These are phyloP conservation scores for Penicillium sp. DNA, from an alignment of 2,329 filamentous ascomycete species.

Conservation along the genomic window DNA sequence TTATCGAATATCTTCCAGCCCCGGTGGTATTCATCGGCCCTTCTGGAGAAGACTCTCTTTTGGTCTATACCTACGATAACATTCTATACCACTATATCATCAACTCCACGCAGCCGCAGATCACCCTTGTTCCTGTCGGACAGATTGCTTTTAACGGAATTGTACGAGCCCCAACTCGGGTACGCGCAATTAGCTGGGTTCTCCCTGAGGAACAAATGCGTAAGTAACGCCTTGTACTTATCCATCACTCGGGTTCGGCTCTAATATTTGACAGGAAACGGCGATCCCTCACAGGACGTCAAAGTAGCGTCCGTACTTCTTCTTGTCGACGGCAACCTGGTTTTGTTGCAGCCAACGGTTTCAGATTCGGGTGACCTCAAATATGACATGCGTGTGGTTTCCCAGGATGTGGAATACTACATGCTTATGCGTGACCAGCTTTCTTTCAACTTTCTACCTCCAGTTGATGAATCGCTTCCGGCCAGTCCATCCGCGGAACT, in stretches of 20 bases:
- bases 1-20: slow-evolving; percentile 73
- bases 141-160: slow-evolving; percentile 98
- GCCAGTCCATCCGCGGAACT: slow-evolving; percentile 50
- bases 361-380: slow-evolving; percentile 82
- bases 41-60: slow-evolving; percentile 86
- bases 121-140: slow-evolving; percentile 86
- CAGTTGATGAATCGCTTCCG: slow-evolving; percentile 48
- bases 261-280: slow-evolving; percentile 56
- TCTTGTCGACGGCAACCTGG: slow-evolving; percentile 94
- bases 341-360: slow-evolving; percentile 80
- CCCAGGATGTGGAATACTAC: slow-evolving; percentile 95
- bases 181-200: slow-evolving; percentile 93
- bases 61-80: slow-evolving; percentile 97
- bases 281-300: slow-evolving; percentile 94
- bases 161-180: slow-evolving; percentile 85
- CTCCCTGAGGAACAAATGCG: slow-evolving; percentile 83
- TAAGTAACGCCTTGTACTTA: too few species aligned
- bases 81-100: slow-evolving; percentile 93
- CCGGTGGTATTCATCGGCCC: slow-evolving; percentile 87
- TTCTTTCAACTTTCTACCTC: slow-evolving; percentile 47
- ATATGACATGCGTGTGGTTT: slow-evolving; percentile 97
- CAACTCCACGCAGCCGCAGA: slow-evolving; percentile 63
- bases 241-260: background rate
- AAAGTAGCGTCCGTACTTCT: slow-evolving; percentile 90
- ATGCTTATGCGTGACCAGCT: slow-evolving; percentile 84